Evolutionary conservation across 306 rosid genomes (phyloP).

Genomic region (Quercus suber): DNA sequence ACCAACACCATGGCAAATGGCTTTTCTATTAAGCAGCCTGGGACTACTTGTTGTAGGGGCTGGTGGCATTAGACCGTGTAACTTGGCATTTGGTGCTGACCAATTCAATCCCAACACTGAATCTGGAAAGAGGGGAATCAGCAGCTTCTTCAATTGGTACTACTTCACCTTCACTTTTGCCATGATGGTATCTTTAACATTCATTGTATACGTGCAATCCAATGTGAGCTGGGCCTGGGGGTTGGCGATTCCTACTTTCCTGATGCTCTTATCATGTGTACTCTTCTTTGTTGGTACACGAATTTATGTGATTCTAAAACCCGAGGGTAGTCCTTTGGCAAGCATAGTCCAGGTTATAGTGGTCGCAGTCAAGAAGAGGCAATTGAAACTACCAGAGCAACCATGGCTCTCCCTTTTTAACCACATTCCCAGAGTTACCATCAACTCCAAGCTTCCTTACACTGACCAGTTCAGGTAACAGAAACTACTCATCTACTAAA

Average conservation of each 20-base stretch:
- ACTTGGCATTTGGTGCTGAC: neutral
- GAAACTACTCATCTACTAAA: neutral
- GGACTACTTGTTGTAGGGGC: neutral
- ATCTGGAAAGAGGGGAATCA: neutral
- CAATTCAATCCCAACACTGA: neutral
- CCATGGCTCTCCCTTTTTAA: neutral
- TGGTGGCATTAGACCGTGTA: neutral
- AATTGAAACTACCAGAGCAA: neutral
- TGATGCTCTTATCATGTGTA: neutral
- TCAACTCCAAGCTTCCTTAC: neutral
- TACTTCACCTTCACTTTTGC: neutral
- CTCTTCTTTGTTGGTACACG: neutral
- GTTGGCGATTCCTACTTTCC: neutral
- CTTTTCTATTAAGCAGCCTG: neutral
- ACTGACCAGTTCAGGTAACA: neutral
- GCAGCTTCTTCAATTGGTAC: neutral
- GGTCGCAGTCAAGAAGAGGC: neutral
- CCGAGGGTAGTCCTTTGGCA: neutral
- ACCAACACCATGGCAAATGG: neutral
- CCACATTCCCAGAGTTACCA: neutral
- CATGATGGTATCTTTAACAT: neutral
- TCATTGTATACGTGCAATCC: neutral
- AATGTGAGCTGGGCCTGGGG: neutral
- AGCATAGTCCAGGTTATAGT: neutral
- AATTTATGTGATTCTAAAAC: neutral